These are phyloP conservation scores for Lepidopterella palustris DNA, from an alignment of 495 filamentous ascomycete genomes.

Conservation along the genomic window DNA sequence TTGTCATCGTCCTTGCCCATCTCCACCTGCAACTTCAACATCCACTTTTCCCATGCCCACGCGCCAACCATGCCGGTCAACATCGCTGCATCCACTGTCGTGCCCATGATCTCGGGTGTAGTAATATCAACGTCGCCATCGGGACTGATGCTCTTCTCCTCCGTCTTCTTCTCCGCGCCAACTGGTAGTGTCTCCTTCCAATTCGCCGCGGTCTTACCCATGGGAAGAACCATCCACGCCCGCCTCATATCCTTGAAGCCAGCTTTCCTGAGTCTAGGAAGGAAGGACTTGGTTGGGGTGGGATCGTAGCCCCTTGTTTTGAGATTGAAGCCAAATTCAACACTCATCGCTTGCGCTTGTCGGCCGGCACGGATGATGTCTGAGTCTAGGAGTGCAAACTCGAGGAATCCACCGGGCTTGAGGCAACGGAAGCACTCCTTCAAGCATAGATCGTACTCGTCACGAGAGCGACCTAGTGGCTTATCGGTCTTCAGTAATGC, in stretches of 20 bases:
- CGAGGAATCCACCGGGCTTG: conserved; percentile 86
- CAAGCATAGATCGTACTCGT: conserved; percentile 85
- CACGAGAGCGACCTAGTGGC: conserved; percentile 37
- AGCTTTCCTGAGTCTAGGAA: conserved; percentile 62
- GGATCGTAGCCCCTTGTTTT: conserved; percentile 85
- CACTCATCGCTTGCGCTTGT: conserved; percentile 66
- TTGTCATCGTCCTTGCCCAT: conserved; percentile 60
- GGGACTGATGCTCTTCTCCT: conserved; percentile 25
- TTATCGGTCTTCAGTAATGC: conserved; percentile 60
- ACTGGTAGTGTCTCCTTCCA: conserved; percentile 40
- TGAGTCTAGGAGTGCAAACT: conserved; percentile 82
- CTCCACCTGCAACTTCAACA: conserved; percentile 78
- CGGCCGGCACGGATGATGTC: conserved; percentile 80
- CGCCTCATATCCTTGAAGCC: conserved; percentile 77
- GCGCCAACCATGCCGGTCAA: conserved; percentile 76
- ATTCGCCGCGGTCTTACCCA: conserved; percentile 59
- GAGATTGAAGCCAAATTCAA: conserved; percentile 84
- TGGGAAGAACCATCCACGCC: conserved; percentile 83
- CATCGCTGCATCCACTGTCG: conserved; percentile 63
- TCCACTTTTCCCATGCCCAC: conserved; percentile 96
- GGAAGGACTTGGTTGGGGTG: conserved; percentile 67
- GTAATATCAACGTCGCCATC: conserved; percentile 42
- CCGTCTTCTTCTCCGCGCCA: conserved; percentile 9
- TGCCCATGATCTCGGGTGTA: conserved; percentile 61
- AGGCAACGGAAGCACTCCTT: conserved; percentile 82